These are phyloP conservation scores for Veloboletus limbatus DNA, from an alignment of 1,284 basidiomycete species.

Conservation along the genomic window DNA sequence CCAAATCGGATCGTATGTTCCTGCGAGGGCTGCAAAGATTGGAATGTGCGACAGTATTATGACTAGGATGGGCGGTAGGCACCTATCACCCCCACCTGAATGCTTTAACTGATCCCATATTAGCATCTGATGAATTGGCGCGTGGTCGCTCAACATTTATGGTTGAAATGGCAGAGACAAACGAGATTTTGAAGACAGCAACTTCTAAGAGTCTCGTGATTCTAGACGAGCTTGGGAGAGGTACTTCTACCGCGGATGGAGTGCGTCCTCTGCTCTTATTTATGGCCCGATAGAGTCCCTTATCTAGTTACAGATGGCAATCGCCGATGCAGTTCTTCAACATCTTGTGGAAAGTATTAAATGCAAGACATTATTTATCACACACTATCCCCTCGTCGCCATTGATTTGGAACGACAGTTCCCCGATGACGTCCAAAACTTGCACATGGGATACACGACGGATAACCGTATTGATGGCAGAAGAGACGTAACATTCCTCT, in stretches of 20 bases:
- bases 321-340: slow-evolving; percentile 76
- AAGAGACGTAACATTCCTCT: slow-evolving; percentile 82
- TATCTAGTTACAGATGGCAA: slow-evolving; percentile 64
- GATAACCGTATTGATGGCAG: slow-evolving; percentile 65
- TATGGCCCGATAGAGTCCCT: not conserved
- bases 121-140: slow-evolving; percentile 84
- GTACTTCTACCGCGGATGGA: slow-evolving; percentile 84
- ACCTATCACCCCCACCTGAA: not conserved
- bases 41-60: slow-evolving; percentile 82
- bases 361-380: slow-evolving; percentile 91
- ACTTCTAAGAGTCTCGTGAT: slow-evolving; percentile 78
- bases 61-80: slow-evolving; percentile 80
- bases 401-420: slow-evolving; percentile 53
- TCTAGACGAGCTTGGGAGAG: slow-evolving; percentile 82
- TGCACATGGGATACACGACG: slow-evolving; percentile 84
- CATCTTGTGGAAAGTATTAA: slow-evolving; percentile 62
- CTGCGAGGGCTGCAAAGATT: slow-evolving; percentile 70
- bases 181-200: slow-evolving; percentile 79
- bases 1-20: slow-evolving; percentile 71
- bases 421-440: slow-evolving; percentile 62
- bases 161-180: slow-evolving; percentile 95
- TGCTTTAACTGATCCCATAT: slow-evolving; percentile 6
- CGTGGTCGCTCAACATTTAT: slow-evolving; percentile 90
- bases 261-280: slow-evolving; percentile 42
- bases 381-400: slow-evolving; percentile 83